A percentile compares a stretch with the other conserved stretches of the same genome.
Conservation (phyloP, 371 early-diverging fungal genomes). For the Mycotypha africana region DNA sequence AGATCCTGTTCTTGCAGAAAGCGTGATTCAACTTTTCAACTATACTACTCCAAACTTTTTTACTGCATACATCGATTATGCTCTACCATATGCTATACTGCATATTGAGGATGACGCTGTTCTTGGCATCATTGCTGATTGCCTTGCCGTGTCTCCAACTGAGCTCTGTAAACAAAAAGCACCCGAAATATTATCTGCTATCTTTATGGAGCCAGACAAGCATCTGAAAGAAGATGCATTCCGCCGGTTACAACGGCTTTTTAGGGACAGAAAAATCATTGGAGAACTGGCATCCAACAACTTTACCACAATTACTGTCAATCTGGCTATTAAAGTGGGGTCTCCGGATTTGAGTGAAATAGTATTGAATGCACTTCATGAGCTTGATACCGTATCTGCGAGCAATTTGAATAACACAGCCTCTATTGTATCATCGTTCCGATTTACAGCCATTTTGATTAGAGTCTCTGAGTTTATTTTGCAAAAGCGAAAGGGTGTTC, state of each 20-base stretch:
- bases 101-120: neutral
- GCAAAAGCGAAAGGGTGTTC: neutral
- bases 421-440: neutral
- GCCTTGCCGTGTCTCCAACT: neutral
- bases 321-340: conserved; percentile 4
- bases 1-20: neutral
- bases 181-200: neutral
- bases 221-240: neutral
- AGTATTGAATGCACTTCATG: neutral
- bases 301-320: conserved; percentile 2
- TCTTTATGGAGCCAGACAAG: conserved; percentile 1
- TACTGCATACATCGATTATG: neutral
- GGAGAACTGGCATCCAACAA: neutral
- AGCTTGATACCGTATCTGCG: neutral
- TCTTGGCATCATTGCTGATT: neutral
- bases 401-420: neutral
- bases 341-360: neutral
- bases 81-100: conserved; percentile 4
- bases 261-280: neutral
- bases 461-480: conserved; percentile 4
- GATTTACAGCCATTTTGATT: conserved; percentile 10
- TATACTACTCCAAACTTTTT: neutral
- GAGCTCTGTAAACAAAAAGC: neutral
- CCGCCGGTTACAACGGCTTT: neutral
- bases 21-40: neutral